Base-by-base conservation (phyloP, 2,329 filamentous ascomycete genomes). In the Alternaria panax region DNA sequence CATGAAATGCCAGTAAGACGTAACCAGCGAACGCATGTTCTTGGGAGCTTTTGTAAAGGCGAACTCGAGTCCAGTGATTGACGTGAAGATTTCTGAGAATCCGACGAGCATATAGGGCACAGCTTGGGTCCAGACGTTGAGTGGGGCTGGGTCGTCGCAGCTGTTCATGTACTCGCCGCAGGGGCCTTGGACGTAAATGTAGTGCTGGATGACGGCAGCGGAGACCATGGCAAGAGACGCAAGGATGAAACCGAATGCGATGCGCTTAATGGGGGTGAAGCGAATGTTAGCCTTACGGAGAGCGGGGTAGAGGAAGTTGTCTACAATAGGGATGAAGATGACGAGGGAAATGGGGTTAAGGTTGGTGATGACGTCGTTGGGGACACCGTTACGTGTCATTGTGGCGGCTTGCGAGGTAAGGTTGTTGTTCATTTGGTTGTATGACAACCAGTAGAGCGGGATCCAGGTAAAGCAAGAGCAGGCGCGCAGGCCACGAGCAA, bases 11-110 rank as follows among this genome's bases (percentile, higher is more conserved):
- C 88, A 88, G 69, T 92, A 82, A 20, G 86, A 86, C 77, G 81
- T 83, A 12, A 93, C 89, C n/a, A 93, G 83, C 1, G 88, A 90
- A 65, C 90, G 88, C 91, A 93, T 93, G 81, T 92, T 92, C 71
- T 85, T 87, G 25, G 91, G 91, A 0, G 90, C 90, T 78, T 92
- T 92, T 75, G 88, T 89, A 80, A 88, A 93, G 32, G 91, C 91
- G 64, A 92, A 92, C 74, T 92, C 90, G 64, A 90, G 86, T 1
- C 87, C 88, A 4, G 86, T 87, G 58, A 88, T 82, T 11, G 81
- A 85, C 2, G 84, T 82, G 63, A 87, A 83, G 69, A 86, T 87
- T 70, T 87, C 85, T 2, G 84, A 85, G 60, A 87, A 81, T 61
- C 82, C 85, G 57, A 85, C 81, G 2, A 88, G 76, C 8, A 85